phyloP scores from a whole-genome alignment of 1,139 yeast genomes.

The Suhomyces chickasaworum region DNA sequence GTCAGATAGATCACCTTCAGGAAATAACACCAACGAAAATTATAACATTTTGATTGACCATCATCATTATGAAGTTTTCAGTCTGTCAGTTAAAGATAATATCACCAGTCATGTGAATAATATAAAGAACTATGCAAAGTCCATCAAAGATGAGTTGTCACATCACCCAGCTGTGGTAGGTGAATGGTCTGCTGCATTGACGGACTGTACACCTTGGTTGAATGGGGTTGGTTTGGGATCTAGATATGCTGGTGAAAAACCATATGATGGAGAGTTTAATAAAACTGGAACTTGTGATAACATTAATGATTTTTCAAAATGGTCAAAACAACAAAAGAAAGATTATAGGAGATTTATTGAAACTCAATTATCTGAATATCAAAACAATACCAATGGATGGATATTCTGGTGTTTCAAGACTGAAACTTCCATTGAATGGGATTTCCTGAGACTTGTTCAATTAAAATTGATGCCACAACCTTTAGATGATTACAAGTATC shows the following conservation, averaged over 20 bases:
- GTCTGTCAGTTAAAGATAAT: slow-evolving; percentile 40
- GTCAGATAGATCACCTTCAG: slow-evolving; percentile 25
- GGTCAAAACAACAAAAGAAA: slow-evolving; percentile 40
- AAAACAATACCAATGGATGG: slow-evolving; percentile 53
- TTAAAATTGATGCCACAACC: slow-evolving; percentile 64
- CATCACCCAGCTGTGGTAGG: slow-evolving; percentile 59
- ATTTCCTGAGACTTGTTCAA: slow-evolving; percentile 51
- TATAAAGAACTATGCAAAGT: slow-evolving; percentile 38
- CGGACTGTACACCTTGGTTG: slow-evolving; percentile 68
- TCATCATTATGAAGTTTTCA: slow-evolving; percentile 66
- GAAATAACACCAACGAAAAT: slow-evolving; percentile 22
- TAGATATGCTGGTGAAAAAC: slow-evolving; percentile 52
- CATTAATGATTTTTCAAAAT: slow-evolving; percentile 37
- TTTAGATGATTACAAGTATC: slow-evolving; percentile 39
- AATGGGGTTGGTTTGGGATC: slow-evolving; percentile 64
- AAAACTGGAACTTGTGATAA: slow-evolving; percentile 34
- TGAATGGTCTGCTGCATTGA: slow-evolving; percentile 65
- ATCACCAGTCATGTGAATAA: slow-evolving; percentile 41
- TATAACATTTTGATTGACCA: slow-evolving; percentile 58
- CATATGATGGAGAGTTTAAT: slow-evolving; percentile 34
- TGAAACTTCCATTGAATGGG: slow-evolving; percentile 65
- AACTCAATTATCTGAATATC: slow-evolving; percentile 48
- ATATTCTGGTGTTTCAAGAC: slow-evolving; percentile 73
- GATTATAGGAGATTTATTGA: slow-evolving; percentile 51
- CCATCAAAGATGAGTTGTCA: slow-evolving; percentile 35